phyloP scores from a whole-genome alignment of 208 protist genomes.

The Angomonas deanei region DNA sequence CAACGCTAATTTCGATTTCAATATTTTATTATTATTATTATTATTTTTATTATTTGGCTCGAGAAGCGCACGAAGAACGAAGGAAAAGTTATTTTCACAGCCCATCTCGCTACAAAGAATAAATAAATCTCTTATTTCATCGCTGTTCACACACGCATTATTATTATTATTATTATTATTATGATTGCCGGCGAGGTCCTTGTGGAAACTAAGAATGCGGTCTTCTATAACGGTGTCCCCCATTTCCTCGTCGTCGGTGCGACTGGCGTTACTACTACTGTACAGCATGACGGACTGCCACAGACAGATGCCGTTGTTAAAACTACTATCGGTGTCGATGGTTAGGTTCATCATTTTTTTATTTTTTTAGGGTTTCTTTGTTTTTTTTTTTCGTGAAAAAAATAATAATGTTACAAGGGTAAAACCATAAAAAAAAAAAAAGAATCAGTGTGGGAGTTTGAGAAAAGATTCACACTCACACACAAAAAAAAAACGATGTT shows the following conservation, averaged over 20 bases:
- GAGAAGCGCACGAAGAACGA: neutral
- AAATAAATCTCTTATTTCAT: neutral
- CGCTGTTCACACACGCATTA: neutral
- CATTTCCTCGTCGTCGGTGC: too few species aligned
- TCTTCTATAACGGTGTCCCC: too few species aligned
- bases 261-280: too few species aligned
- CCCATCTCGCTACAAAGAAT: neutral
- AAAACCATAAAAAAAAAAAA: conserved; percentile 2
- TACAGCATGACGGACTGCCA: too few species aligned
- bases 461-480: conserved; percentile 1
- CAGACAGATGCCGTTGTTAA: neutral
- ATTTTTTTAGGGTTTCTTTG: neutral
- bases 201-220: too few species aligned
- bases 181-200: neutral
- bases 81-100: neutral
- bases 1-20: neutral
- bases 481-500: conserved; percentile 10
- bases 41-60: neutral
- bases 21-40: neutral
- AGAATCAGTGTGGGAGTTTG: neutral
- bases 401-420: neutral
- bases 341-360: neutral
- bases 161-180: neutral
- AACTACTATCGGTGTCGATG: neutral
- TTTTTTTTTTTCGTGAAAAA: too few species aligned